Percentiles rank a stretch among this genome's conserved stretches.
Evolutionary conservation across 2,329 filamentous ascomycete species (phyloP).

Genomic region (Colletotrichum sansevieriae): DNA sequence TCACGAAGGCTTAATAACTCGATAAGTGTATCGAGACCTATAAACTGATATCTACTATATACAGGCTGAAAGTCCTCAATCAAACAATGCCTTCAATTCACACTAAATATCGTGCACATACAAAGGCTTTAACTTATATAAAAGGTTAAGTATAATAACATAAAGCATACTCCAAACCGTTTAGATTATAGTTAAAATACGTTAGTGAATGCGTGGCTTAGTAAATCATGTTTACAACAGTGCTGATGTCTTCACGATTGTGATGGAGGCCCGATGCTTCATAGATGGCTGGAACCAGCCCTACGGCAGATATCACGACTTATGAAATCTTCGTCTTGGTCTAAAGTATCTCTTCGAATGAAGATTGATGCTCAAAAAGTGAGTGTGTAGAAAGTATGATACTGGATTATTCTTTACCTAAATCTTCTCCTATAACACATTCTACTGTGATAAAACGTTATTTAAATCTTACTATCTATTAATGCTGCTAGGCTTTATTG

Average conservation of each 20-base stretch:
- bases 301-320: background rate
- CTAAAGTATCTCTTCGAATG: background rate
- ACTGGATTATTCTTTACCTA: background rate
- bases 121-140: background rate
- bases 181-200: background rate
- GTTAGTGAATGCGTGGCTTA: background rate
- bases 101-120: background rate
- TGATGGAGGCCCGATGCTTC: background rate
- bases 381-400: background rate
- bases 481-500: background rate
- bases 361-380: background rate
- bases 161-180: background rate
- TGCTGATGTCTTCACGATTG: background rate
- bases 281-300: background rate
- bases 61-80: background rate
- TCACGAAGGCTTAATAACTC: background rate
- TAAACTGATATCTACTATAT: background rate
- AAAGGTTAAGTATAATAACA: background rate
- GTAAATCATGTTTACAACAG: background rate
- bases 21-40: background rate
- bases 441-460: background rate
- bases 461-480: background rate
- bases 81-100: background rate
- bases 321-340: background rate
- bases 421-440: background rate